Base-by-base conservation (phyloP, 352 stramenopile genomes). In the Elongisporangium prolatum region DNA sequence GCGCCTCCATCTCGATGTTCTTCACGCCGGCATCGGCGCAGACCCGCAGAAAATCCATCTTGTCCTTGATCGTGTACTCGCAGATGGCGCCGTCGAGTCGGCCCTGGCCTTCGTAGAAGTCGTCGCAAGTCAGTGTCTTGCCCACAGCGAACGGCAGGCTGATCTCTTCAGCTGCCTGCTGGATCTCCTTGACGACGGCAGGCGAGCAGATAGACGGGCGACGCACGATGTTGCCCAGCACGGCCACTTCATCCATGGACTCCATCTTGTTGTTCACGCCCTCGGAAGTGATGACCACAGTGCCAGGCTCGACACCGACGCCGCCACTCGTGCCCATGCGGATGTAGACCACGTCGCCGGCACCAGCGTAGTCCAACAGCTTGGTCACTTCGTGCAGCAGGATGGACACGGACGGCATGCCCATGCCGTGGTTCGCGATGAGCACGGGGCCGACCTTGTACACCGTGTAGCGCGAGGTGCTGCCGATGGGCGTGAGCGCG, bases 1-100 rank as follows among this genome's bases (percentile, higher is more conserved):
- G 72, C 37, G 75, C 83, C 63, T 94, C 84, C 84, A 94, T 94
- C 67, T 94, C 84, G 38, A 94, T 94, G 75, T 94, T 94, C 56
- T 79, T 77, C 38, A 91, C 81, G 37, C 84, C 82, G 11, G 65
- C 66, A 17, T 68, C 72, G 7, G 78, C 68, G 25, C 76, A 72
- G 44, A 66, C 71, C 28, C 86, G 61, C 54, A 94, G 61, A 60
- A 90, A 94, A 13, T 59, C 60, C 58, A 91, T 77, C 65, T 92
- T 91, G 65, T 94, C 80, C 37, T 94, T 80, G 20, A 72, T 55
- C 14, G 80, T 85, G 69, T 85, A 90, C 63, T 92, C 81, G 64
- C 80, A 89, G 59, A 92, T 87, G 48, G 84, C 82, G 38, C 84
- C 84, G 44, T 94, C 84, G 18, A 94, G 67, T n/a, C 84, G 84